Conservation (phyloP, 805 yeast species). For the Starmerella ratchasimensis region DNA sequence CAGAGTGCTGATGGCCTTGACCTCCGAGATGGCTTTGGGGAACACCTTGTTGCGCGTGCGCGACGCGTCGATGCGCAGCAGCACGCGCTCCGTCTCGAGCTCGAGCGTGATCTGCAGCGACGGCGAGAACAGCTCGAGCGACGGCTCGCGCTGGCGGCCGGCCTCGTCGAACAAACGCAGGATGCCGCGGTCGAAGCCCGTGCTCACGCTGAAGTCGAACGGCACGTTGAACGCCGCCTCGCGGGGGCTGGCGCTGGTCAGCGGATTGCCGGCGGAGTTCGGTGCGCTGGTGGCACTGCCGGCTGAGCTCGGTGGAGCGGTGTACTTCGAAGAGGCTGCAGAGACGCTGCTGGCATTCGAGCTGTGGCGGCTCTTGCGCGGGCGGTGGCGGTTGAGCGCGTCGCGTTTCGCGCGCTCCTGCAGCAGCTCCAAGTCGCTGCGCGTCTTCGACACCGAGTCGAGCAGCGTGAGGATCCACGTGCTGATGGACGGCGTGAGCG, state of each 20-base stretch:
- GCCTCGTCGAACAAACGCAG: slow-evolving; percentile 21
- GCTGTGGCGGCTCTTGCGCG: too few relatives aligned
- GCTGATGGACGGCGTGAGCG: slow-evolving; percentile 22
- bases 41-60: slow-evolving; percentile 58
- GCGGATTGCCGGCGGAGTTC: too few relatives aligned
- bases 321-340: too few relatives aligned
- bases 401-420: too few relatives aligned
- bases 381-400: too few relatives aligned
- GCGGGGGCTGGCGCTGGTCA: too few relatives aligned
- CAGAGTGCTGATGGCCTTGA: slow-evolving; percentile 22
- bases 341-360: too few relatives aligned
- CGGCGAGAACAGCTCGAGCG: slow-evolving; percentile 56
- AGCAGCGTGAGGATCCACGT: slow-evolving; percentile 37
- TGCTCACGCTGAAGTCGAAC: slow-evolving; percentile 4
- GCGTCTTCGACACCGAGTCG: slow-evolving; percentile 30
- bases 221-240: slow-evolving; percentile 7
- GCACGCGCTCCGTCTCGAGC: slow-evolving; percentile 28
- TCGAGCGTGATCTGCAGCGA: slow-evolving; percentile 46
- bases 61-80: slow-evolving; percentile 44
- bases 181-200: slow-evolving; percentile 15
- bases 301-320: too few relatives aligned
- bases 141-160: slow-evolving; percentile 13
- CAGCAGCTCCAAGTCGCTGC: slow-evolving; percentile 1
- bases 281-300: too few relatives aligned
- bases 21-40: slow-evolving; percentile 53